Base-by-base conservation (phyloP, 2,329 filamentous ascomycete species). In the Talaromyces sp. region DNA sequence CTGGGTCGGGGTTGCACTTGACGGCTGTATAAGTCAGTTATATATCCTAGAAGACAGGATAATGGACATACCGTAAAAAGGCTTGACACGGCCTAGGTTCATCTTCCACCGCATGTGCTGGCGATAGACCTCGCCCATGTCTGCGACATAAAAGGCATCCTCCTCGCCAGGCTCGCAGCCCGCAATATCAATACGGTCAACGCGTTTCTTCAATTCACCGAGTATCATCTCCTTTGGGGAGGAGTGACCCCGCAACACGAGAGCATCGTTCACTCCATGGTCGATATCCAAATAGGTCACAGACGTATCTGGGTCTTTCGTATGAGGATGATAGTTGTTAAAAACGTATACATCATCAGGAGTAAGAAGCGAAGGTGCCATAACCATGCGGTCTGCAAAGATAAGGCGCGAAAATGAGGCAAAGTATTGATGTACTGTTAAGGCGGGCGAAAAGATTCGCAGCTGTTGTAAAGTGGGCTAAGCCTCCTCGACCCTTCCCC, bases 401-500 rank as follows among this genome's bases (percentile, higher is more conserved):
- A 8, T 51, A 51, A 51, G 5, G 22, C 19, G 22, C 13, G 25
- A 5, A 15, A 51, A 29, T 27, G 6, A 68, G 71, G 68, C 68
- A 54, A 65, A 68, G 69, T 65, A 70, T 38, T 67, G 19, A 56
- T 64, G 65, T 67, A 67, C 45, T 89, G 83, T 93, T 98, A 98
- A 80, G 95, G 95, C 82, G 95, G 95, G 88, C 92, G 90, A 84
- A 93, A 96, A 83, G 90, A 91, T 85, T 92, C 91, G 86, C 92
- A 90, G 89, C 90, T 92, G 86, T 91, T 86, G 86, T 85, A 89
- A 86, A 89, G 89, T 88, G 91, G 91, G 90, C 92, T 91, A 92
- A 91, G 92, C 90, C 92, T 94, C 90, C 91, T 92, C 91, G 93
- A 97, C 92, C 95, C 95, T 96, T 94, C 95, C 95, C 93, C 94